Evolutionary conservation across 495 filamentous ascomycete species (phyloP), one percentile per base, ranked within the genome.

Genomic region (Podospora sp.): DNA sequence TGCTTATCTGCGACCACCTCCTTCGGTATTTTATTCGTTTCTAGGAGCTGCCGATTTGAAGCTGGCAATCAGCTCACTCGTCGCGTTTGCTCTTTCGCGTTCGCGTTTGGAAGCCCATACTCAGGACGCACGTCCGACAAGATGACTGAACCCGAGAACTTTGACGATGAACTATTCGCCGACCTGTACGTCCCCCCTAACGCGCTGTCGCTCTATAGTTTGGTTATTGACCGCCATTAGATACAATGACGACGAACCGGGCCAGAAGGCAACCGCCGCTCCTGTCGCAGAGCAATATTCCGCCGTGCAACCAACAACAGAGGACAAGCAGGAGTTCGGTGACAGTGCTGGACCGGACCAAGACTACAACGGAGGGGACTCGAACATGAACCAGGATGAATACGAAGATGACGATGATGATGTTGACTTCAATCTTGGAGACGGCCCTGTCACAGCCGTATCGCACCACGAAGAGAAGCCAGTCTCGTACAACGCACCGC

Each of bases 81-180:
- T 29, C 61, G 27, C 46, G 22, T 50, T 62, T 52, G 49, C 20
- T 27, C 36, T n/a, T n/a, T 29, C 49, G 29, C 9, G 18, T 25
- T 58, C 56, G 24, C 26, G 8, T 14, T 50, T 61, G 4, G n/a
- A 52, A 52, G n/a, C 21, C 20, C 53, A 51, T 12, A 4, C 40
- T 60, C 64, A 0, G 14, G 5, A 29, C 22, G 16, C 26, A 49
- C 35, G 50, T 5, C 55, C 65, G 66, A 65, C 68, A 79, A 46
- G 65, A 96, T 96, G 93, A 87, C 92, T 25, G 93, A 96, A 76
- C 86, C 87, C 58, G 93, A 96, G 77, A 93, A 94, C 67, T 89
- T 94, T 69, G 96, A 98, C 61, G 96, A 98, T 73, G 95, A 99
- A 85, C 90, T 99, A 74, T 99, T 99, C 77, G 95, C 93, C 69